These are phyloP conservation scores for Limonium bicolor DNA, from an alignment of 148 eudicot species.

Conservation along the genomic window DNA sequence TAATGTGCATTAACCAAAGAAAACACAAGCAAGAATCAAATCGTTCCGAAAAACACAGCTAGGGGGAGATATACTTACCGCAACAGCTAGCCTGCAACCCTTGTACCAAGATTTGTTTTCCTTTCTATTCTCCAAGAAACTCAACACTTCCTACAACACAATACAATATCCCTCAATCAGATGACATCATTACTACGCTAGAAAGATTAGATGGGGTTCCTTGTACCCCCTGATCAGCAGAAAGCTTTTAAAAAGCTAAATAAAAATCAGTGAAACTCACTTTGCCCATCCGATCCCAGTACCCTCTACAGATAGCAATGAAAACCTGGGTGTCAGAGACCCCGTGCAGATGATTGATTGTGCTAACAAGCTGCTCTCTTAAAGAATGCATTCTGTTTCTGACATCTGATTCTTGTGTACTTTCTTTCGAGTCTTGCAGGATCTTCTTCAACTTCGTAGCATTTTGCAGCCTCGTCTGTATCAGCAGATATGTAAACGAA, in stretches of 20 bases:
- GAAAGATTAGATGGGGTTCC: not conserved
- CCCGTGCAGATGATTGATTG: conserved; percentile 51
- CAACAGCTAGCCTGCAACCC: conserved; percentile 52
- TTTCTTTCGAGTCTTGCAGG: conserved; percentile 67
- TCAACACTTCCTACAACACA: conserved; percentile 50
- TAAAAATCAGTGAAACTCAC: conserved; percentile 24
- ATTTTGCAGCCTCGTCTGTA: conserved; percentile 50
- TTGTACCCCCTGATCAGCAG: not conserved
- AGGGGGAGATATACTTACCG: conserved; percentile 32
- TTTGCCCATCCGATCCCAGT: conserved; percentile 85
- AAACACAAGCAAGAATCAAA: not conserved
- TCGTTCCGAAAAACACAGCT: not conserved
- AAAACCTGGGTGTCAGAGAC: conserved; percentile 51
- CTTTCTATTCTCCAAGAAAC: conserved; percentile 68
- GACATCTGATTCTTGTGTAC: conserved; percentile 44
- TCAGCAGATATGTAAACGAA: no score
- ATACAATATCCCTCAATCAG: not conserved
- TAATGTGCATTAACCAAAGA: no score
- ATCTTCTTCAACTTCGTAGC: conserved; percentile 70
- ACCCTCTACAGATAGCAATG: conserved; percentile 53
- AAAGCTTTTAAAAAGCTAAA: not conserved
- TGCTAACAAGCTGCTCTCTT: conserved; percentile 42
- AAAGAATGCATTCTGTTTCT: conserved; percentile 61
- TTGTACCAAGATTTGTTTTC: conserved; percentile 84
- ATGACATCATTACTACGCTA: not conserved